A percentile compares a stretch with the other conserved stretches of the same genome.
Conservation (phyloP, 169 alveolate species). For the Eimeria praecox region DNA sequence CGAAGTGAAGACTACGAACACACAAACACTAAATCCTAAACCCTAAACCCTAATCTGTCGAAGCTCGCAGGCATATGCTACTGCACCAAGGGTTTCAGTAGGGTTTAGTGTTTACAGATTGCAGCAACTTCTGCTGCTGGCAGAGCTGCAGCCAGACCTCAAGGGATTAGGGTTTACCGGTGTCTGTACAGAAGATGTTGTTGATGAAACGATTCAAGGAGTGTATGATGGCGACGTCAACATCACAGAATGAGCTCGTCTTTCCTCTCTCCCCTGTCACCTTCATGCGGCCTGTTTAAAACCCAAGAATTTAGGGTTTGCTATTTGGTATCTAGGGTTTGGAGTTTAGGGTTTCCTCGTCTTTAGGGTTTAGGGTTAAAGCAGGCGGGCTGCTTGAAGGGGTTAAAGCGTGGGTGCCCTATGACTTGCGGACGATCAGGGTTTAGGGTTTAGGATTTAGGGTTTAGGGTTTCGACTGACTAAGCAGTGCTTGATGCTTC, state of each 20-base stretch:
- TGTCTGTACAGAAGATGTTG: constrained; percentile 44
- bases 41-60: neutral
- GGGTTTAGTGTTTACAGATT: too few species aligned
- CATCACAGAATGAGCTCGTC: constrained; percentile 20
- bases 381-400: too few species aligned
- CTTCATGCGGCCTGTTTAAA: constrained; percentile 4
- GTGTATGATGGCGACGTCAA: neutral
- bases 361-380: neutral
- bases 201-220: constrained; percentile 22
- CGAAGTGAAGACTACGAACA: constrained; percentile 8
- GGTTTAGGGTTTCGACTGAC: constrained; percentile 17
- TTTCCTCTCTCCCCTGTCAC: constrained; percentile 15
- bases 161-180: constrained; percentile 28
- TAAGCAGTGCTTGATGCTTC: neutral
- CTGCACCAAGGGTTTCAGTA: neutral
- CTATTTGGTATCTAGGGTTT: neutral
- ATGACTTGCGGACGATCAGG: too few species aligned
- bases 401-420: too few species aligned
- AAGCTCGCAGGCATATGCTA: neutral
- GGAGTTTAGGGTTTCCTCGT: neutral
- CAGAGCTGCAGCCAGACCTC: neutral
- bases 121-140: too few species aligned
- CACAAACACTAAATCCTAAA: constrained; percentile 28
- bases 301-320: neutral
- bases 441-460: neutral